These are phyloP conservation scores for Trypanosoma vivax DNA, from an alignment of 208 protist genomes.

Conservation along the genomic window DNA sequence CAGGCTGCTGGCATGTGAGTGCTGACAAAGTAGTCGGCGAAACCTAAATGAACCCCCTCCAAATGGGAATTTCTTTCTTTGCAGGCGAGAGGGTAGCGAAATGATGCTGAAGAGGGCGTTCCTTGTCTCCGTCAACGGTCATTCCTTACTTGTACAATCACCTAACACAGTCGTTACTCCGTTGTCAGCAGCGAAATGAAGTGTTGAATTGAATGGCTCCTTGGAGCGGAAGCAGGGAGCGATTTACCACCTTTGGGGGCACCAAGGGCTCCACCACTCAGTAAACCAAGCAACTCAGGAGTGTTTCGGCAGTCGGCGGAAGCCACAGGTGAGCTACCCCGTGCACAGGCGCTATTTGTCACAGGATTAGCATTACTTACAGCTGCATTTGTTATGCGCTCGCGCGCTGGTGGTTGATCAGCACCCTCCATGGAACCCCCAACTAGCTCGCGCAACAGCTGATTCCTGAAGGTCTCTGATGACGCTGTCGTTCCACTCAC, in stretches of 20 bases:
- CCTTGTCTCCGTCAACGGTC: no score
- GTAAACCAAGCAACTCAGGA: neutral
- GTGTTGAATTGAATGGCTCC: constrained; percentile 17
- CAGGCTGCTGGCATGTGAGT: no score
- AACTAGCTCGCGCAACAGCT: constrained; percentile 16
- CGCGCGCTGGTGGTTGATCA: neutral
- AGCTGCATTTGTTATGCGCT: neutral
- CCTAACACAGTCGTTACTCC: constrained; percentile 6
- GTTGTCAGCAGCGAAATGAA: constrained; percentile 38
- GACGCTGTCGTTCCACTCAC: neutral
- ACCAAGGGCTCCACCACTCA: neutral
- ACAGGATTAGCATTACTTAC: neutral
- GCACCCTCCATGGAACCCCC: constrained; percentile 1
- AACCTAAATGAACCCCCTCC: no score
- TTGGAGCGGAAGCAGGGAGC: neutral
- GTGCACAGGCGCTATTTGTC: neutral
- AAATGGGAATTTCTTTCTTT: no score
- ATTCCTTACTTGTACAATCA: no score
- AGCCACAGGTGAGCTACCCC: neutral
- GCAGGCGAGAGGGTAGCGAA: no score
- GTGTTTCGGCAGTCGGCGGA: neutral
- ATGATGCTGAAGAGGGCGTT: no score
- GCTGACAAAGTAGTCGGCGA: no score
- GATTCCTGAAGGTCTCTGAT: constrained; percentile 15
- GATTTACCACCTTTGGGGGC: neutral